A percentile compares a stretch with the other conserved stretches of the same genome.
phyloP scores from a whole-genome alignment of 345 rosid genomes.

The Boechera divaricarpa region DNA sequence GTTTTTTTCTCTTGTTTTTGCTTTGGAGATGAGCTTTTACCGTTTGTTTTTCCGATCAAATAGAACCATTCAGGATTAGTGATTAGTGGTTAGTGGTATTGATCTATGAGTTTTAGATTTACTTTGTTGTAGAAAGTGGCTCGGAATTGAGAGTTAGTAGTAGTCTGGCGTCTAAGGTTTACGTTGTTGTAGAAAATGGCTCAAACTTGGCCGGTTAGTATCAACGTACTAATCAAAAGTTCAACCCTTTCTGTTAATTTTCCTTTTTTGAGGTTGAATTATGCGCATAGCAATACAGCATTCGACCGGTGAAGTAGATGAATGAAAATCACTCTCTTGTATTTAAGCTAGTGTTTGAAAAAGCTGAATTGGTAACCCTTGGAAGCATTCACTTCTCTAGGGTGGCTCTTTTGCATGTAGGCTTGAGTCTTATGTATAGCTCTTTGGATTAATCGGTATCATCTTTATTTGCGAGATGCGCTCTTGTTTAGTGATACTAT shows the following conservation, averaged over 20 bases:
- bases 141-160: not conserved
- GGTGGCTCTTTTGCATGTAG: not conserved
- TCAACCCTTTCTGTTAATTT: conserved; percentile 1
- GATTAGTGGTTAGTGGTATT: not conserved
- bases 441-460: not conserved
- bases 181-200: not conserved
- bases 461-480: not conserved
- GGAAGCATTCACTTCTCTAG: not conserved
- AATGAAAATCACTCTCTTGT: conserved; percentile 7
- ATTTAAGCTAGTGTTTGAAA: not conserved
- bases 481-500: not conserved
- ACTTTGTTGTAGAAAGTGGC: not conserved
- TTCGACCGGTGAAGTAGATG: conserved; percentile 2
- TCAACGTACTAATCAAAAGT: not conserved
- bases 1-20: not conserved
- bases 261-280: not conserved
- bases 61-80: not conserved
- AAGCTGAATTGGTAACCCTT: not conserved
- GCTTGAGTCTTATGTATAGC: conserved; percentile 1
- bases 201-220: conserved; percentile 1
- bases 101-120: not conserved
- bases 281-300: not conserved
- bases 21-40: not conserved
- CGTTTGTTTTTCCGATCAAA: not conserved
- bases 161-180: not conserved